Percentiles rank a stretch among this genome's conserved stretches.
Evolutionary conservation across 108 stramenopile genomes (phyloP).

Genomic region (Cyclotella distinguenda): DNA sequence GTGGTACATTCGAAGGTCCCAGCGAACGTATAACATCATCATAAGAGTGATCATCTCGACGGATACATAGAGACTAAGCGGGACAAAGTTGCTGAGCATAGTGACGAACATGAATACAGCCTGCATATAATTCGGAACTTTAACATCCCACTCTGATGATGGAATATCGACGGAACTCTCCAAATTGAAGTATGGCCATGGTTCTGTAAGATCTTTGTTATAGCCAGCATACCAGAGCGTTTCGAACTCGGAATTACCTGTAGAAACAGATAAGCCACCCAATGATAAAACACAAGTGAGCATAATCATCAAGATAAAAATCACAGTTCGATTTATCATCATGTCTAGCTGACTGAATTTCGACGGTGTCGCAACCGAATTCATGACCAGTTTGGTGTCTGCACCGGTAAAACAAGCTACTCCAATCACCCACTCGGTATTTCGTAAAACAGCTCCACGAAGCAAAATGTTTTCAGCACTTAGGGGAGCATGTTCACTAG

Average conservation of each 20-base stretch:
- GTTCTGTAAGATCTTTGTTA: conserved; percentile 46
- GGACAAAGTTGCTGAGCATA: conserved; percentile 86
- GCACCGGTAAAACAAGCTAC: conserved; percentile 93
- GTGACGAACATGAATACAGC: conserved; percentile 78
- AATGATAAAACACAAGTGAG: conserved; percentile 54
- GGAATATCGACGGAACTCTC: conserved; percentile 6
- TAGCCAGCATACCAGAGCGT: conserved; percentile 65
- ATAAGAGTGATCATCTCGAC: conserved; percentile 76
- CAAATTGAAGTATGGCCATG: conserved; percentile 78
- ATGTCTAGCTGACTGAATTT: conserved; percentile 91
- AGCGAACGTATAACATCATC: conserved; percentile 74
- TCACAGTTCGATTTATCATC: conserved; percentile 75
- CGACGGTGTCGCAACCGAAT: conserved; percentile 87
- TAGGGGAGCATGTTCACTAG: conserved; percentile 66
- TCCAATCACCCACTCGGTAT: conserved; percentile 96
- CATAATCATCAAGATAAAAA: conserved; percentile 87
- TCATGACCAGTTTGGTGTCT: conserved; percentile 93
- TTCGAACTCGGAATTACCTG: conserved; percentile 45
- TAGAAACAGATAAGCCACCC: conserved; percentile 40
- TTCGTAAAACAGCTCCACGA: conserved; percentile 91
- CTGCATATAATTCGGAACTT: conserved; percentile 65
- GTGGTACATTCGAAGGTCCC: conserved; percentile 91
- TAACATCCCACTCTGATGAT: conserved; percentile 57
- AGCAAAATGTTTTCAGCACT: conserved; percentile 88
- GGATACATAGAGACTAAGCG: conserved; percentile 89